Evolutionary conservation across 2,329 filamentous ascomycete species (phyloP).

Genomic region (Cercospora brassicicola): DNA sequence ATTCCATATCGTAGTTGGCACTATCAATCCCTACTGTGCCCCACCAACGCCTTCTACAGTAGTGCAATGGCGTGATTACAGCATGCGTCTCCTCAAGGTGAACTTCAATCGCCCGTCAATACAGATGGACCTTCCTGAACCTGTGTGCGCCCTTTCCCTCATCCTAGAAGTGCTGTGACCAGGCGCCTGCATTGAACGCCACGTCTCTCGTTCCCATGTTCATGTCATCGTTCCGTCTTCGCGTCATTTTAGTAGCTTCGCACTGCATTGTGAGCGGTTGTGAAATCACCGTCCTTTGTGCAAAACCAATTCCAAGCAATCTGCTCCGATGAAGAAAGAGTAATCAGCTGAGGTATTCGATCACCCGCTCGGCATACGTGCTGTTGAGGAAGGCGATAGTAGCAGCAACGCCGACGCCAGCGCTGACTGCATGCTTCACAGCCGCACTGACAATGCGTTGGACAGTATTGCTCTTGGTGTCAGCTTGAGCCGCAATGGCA

Average conservation of each 20-base stretch:
- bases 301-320: background rate
- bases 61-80: background rate
- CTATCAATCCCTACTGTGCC: background rate
- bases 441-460: constrained; percentile 17
- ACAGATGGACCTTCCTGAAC: background rate
- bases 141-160: background rate
- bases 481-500: constrained; percentile 1
- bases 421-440: constrained; percentile 25
- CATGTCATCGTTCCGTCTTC: background rate
- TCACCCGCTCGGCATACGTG: constrained; percentile 29
- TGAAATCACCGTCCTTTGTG: background rate
- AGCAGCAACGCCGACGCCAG: constrained; percentile 28
- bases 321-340: no score
- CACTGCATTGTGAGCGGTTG: background rate
- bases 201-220: background rate
- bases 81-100: background rate
- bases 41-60: background rate
- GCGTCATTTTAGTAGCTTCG: background rate
- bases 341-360: constrained; percentile 28
- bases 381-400: constrained; percentile 33
- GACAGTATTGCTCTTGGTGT: constrained; percentile 9
- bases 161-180: background rate
- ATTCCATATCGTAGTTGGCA: background rate
- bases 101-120: background rate
- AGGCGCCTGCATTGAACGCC: background rate